Evolutionary conservation across 2,329 filamentous ascomycete species (phyloP), one percentile per base, ranked within the genome.

Genomic region (Neoascochyta sp.): DNA sequence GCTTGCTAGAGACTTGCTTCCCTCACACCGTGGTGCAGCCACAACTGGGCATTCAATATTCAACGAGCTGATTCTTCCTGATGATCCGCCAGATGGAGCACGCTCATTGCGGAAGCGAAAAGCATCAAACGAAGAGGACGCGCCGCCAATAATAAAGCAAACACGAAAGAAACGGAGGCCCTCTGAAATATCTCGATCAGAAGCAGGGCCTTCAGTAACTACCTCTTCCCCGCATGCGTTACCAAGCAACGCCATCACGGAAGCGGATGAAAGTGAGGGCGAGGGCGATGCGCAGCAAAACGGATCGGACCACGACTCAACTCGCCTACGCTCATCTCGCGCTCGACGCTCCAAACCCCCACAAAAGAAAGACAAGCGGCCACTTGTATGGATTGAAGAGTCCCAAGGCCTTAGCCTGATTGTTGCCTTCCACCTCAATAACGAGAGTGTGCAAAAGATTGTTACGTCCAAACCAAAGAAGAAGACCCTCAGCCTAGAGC

Each of bases 21-120:
- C 85, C 39, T 73, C 80, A 16, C 77, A 81, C 32, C 74, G 78
- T 34, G 81, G 81, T 22, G 65, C 73, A 6, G 80, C 80, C 39
- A 85, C 84, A 10, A 49, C 45, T 10, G 51, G 54, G 2, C 83
- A 86, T 60, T 88, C 85, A 0, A 78, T 87, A 16, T 88, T 88
- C 61, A 83, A 83, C 45, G 80, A 80, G 33, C 67, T 84, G 8
- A 80, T 84, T 20, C 70, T 84, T 31, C 77, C 83, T 30, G 82
- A 83, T 40, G 83, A 87, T 50, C 74, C 81, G 6, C 71, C 83
- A 67, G 83, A 90, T 60, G 84, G 82, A 24, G 81, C 86, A 7
- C 81, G 87, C 30, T 76, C 84, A 17, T 67, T 94, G 37, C 76
- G 89, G 38, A 94, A 94, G 65, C 79, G 89, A 31, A 94, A 90